Evolutionary conservation across 768 basidiomycete species (phyloP), one percentile per base, ranked within the genome.

Genomic region (Lactifluus volemus): DNA sequence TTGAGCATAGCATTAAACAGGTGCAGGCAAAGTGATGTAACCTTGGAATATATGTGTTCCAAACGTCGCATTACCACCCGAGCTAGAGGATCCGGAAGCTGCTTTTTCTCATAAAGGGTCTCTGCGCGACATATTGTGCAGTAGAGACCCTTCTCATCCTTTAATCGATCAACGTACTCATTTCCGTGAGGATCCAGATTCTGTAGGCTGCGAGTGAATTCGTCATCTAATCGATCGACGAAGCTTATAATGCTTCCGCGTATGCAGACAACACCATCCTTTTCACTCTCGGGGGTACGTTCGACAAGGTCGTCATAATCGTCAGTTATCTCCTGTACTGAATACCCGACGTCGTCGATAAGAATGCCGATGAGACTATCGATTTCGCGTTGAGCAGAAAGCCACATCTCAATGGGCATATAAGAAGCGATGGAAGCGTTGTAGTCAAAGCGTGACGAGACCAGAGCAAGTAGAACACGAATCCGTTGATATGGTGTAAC

Each of bases 1-100:
- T 42, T 52, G 39, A 69, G 49, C 68, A 48, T 30, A 5, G 57
- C 21, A 36, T n/a, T 39, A 4, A 21, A 34, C 8, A 49, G 14
- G 34, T 42, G 21, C 19, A 32, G 5, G 47, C 11, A 15, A 25
- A 14, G 25, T 59, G 19, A 11, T 74, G 59, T 62, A 34, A 95
- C 94, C 86, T 99, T 98, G 42, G 91, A 94, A 74, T 99, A 98
- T 53, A 99, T 93, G 71, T 98, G 97, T 72, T 99, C 97, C 61
- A 99, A 75, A 47, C 97, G 84, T 67, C 97, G 84, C 89, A 98
- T 95, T 58, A 98, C 80, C 41, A 95, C 91, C 45, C 96, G 83
- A 42, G 86, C 85, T 47, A 92, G 80, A 21, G 89, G 85, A 42
- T 97, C 94, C 42, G 79, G 76, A 73, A 88, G 85, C 30, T 79